These are phyloP conservation scores for Corylus avellana DNA, from an alignment of 306 rosid genomes.

Conservation along the genomic window DNA sequence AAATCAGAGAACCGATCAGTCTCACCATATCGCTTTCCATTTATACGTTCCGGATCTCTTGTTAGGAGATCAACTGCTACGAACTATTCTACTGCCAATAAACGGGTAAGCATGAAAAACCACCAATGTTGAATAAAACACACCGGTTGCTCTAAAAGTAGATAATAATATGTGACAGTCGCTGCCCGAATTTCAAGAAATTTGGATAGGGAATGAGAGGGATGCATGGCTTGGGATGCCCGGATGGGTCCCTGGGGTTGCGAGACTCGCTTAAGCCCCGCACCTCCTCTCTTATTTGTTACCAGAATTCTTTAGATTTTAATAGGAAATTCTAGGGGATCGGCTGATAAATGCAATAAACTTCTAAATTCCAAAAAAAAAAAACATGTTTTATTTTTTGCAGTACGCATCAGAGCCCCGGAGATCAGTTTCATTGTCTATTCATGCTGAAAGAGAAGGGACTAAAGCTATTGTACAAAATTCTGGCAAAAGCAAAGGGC, in stretches of 20 bases:
- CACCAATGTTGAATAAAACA: background rate
- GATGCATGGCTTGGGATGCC: too few species aligned
- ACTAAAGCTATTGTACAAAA: constrained; percentile 11
- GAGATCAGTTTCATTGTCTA: constrained; percentile 32
- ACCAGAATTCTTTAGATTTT: too few species aligned
- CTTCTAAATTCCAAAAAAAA: background rate
- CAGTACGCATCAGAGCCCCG: constrained; percentile 31
- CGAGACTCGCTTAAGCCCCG: too few species aligned
- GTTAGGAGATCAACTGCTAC: constrained; percentile 25
- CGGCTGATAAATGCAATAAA: background rate
- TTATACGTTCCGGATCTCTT: constrained; percentile 31
- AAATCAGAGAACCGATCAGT: constrained; percentile 26
- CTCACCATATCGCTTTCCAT: constrained; percentile 27
- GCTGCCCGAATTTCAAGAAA: too few species aligned
- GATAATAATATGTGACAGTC: too few species aligned
- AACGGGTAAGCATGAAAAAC: constrained; percentile 25
- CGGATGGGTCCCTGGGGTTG: too few species aligned
- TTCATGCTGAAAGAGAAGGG: constrained; percentile 13
- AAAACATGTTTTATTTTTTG: background rate
- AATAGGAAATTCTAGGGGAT: too few species aligned
- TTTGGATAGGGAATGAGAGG: too few species aligned
- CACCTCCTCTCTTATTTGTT: too few species aligned
- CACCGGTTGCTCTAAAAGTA: background rate
- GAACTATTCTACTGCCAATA: constrained; percentile 27
- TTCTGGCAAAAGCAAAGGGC: constrained; percentile 17